These are phyloP conservation scores for Boletus tomentosulus DNA, from an alignment of 768 basidiomycete genomes.

Conservation along the genomic window DNA sequence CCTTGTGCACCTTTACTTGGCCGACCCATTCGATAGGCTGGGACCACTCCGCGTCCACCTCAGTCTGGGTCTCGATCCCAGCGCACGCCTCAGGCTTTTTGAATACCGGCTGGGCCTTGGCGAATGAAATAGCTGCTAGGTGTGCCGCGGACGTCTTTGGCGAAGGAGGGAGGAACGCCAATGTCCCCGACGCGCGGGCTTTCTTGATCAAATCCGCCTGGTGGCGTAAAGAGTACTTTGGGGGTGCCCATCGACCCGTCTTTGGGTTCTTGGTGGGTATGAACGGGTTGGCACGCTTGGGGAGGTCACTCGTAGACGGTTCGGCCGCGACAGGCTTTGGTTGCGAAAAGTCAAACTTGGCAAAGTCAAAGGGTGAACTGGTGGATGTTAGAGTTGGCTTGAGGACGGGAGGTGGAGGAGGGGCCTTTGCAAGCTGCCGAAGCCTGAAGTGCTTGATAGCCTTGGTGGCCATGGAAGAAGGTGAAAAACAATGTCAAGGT, in stretches of 20 bases:
- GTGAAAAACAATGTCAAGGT: not conserved
- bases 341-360: constrained; percentile 21
- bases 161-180: constrained; percentile 65
- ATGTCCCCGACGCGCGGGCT: constrained; percentile 49
- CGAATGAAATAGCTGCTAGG: constrained; percentile 18
- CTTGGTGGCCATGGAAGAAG: constrained; percentile 19
- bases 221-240: constrained; percentile 68
- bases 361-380: constrained; percentile 10
- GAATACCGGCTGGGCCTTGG: constrained; percentile 10
- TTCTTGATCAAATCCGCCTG: constrained; percentile 78
- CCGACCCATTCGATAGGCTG: constrained; percentile 40
- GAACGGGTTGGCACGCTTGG: constrained; percentile 57
- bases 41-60: constrained; percentile 12
- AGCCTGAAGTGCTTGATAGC: constrained; percentile 26
- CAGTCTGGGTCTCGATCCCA: not conserved
- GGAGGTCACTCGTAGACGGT: constrained; percentile 10
- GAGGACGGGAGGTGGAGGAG: constrained; percentile 24
- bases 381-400: constrained; percentile 10
- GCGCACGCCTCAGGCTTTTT: constrained; percentile 4
- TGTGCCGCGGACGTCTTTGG: constrained; percentile 45
- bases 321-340: constrained; percentile 1
- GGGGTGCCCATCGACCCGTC: constrained; percentile 62
- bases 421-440: constrained; percentile 18
- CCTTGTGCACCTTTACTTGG: constrained; percentile 35
- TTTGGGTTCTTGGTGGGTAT: constrained; percentile 55